Evolutionary conservation across 352 stramenopile species (phyloP), one percentile per base, ranked within the genome.

Genomic region (Pythium phragmiticola): DNA sequence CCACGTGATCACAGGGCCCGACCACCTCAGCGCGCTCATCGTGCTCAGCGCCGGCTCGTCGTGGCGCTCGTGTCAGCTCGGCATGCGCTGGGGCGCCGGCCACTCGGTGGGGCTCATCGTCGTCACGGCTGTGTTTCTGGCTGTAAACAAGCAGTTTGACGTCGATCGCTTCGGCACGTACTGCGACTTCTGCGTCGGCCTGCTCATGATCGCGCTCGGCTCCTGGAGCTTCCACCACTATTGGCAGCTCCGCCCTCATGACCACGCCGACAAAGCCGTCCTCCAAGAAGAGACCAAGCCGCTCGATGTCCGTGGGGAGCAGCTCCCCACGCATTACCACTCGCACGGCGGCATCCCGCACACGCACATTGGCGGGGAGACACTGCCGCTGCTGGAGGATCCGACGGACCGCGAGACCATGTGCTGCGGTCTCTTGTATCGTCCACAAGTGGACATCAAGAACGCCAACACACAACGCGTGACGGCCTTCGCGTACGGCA

Each of bases 21-120:
- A 97, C 74, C 90, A 97, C 70, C 75, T 97, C 2, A 89, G 80
- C 19, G 88, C 89, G 30, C 68, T 97, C 14, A 87, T 88, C 33
- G 93, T 90, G 60, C 78, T 96, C 17, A 89, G 74, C 57, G 83
- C 85, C 21, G 82, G 77, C 43, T 87, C 77, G 19, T 90, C 76
- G 42, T 88, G 74, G 67, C 75, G 75, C n/a, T 88, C 86, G 30
- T 93, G 88, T 59, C 68, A 75, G 17, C 77, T 96, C 0, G 89
- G 89, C 42, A 80, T 97, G 63, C 81, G 85, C 69, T 97, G 89
- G 90, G 90, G 90, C 5, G 49, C 75, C 17, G 89, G 90, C 43
- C 89, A 97, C 65, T 89, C 76, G 4, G 80, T 76, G 0, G 89
- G 89, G 8, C 75, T 97, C 26, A 72, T 97, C 45, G 0, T 89